A percentile compares a stretch with the other conserved stretches of the same genome.
phyloP scores from a whole-genome alignment of 139 green algal species.

The Chlamydomonas sp. region DNA sequence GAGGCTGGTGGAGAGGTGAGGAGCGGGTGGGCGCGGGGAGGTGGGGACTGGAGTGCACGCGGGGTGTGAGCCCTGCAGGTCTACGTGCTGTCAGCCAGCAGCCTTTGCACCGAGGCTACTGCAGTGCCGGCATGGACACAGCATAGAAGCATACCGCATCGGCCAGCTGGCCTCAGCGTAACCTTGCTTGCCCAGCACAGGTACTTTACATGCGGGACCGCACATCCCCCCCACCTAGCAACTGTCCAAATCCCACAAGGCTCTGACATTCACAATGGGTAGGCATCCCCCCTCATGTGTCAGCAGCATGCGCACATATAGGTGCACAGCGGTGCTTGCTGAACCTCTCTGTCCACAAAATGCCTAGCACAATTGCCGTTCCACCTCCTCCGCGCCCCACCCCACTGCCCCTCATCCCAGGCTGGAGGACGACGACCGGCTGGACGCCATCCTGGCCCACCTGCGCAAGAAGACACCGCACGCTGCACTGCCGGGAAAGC shows the following conservation, averaged over 20 bases:
- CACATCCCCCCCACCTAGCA: background rate
- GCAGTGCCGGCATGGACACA: no score
- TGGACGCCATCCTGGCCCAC: constrained; percentile 66
- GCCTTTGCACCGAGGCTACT: no score
- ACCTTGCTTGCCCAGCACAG: no score
- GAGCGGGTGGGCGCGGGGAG: background rate
- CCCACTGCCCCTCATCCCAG: constrained; percentile 26
- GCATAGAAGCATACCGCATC: no score
- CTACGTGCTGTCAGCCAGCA: background rate
- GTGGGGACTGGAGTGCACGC: background rate
- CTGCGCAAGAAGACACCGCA: constrained; percentile 55
- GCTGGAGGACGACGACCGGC: constrained; percentile 67
- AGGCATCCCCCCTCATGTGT: background rate
- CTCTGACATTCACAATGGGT: background rate
- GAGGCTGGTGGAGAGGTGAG: constrained; percentile 66
- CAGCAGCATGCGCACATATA: no score
- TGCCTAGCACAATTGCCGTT: background rate
- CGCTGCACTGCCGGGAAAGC: background rate
- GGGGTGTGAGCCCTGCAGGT: background rate
- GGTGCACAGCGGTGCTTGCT: no score
- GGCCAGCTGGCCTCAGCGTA: no score
- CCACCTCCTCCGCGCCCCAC: background rate
- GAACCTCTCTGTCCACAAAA: background rate
- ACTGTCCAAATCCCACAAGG: background rate
- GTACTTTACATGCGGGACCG: no score